Evolutionary conservation across 163 green algal species (phyloP).

Genomic region (Trebouxiophyceae sp.): DNA sequence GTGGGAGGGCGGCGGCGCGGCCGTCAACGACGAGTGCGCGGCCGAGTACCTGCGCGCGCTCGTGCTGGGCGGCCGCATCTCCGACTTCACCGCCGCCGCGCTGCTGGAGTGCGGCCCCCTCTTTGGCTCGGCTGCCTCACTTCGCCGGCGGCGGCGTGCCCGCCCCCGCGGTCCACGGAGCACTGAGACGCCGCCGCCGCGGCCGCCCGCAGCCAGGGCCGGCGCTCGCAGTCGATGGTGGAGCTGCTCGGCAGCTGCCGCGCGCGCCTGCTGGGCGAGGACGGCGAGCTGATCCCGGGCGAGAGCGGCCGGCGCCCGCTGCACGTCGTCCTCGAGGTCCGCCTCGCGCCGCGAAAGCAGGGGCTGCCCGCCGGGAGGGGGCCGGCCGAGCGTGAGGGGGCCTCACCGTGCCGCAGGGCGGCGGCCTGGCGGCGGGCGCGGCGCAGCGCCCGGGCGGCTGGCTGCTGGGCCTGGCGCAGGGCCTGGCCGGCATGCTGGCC

Average conservation of each 20-base stretch:
- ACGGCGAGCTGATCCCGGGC: too few species aligned
- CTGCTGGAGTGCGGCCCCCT: too few species aligned
- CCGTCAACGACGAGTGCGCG: constrained; percentile 40
- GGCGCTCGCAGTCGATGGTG: not conserved
- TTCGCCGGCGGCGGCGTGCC: too few species aligned
- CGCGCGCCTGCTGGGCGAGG: too few species aligned
- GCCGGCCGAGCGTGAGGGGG: constrained; percentile 6
- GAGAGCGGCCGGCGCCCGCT: constrained; percentile 44
- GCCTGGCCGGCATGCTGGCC: constrained; percentile 15
- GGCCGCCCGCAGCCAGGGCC: constrained; percentile 43
- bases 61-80: constrained; percentile 37
- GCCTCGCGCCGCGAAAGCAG: not conserved
- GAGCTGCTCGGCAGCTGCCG: constrained; percentile 28
- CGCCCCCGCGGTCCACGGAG: too few species aligned
- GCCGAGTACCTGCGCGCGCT: constrained; percentile 70
- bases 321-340: constrained; percentile 46
- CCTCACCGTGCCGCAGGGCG: not conserved
- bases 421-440: not conserved
- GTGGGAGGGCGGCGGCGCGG: constrained; percentile 2
- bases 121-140: too few species aligned
- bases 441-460: not conserved
- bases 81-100: constrained; percentile 14
- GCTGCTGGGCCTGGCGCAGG: not conserved
- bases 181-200: too few species aligned
- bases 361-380: not conserved